Evolutionary conservation across 1,139 yeast species (phyloP), one percentile per base, ranked within the genome.

Genomic region (Saccharomyces hybrid): DNA sequence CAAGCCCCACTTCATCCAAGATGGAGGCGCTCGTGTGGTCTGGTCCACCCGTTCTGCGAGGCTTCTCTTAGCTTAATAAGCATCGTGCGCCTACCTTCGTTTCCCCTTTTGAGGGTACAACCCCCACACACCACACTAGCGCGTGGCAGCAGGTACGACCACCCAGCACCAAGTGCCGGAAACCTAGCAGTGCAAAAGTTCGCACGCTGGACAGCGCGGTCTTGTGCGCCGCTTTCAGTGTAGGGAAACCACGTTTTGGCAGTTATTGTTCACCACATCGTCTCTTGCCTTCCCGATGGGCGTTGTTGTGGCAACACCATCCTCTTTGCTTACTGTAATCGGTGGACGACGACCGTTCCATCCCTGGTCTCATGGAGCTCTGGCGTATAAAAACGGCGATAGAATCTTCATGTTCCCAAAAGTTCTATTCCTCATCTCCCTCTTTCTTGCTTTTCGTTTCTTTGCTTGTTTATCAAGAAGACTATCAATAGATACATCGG

Each of bases 221-320:
- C 13, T 16, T 8, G 25, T 38, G 42, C 42, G 42, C 42, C 42
- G 42, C 25, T 38, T 38, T 38, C 23, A 38, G 42, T 38, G 42
- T 38, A 11, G 13, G 9, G 16, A 14, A 16, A 38, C 42, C 42
- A 38, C 23, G 23, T 38, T 38, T 32, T 32, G 47, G 51, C 51
- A 49, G 51, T 38, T 38, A 38, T 38, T 38, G 42, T 38, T 38
- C 42, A 38, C 23, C 42, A 38, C 42, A 14, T 9, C 42, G 42
- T 38, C 42, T 38, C 42, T 38, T 38, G 42, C 42, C 42, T 38
- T 38, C 23, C 42, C 42, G 26, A 31, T 28, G 42, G 46, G 26
- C 25, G 52, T 49, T 49, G 52, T 49, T 49, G 52, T 49, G 47
- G 52, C 52, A 49, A 49, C 52, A 31, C 19, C 31, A 19, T 38